Conservation (phyloP, 495 filamentous ascomycete species). For the Aspergillus ostianus region DNA sequence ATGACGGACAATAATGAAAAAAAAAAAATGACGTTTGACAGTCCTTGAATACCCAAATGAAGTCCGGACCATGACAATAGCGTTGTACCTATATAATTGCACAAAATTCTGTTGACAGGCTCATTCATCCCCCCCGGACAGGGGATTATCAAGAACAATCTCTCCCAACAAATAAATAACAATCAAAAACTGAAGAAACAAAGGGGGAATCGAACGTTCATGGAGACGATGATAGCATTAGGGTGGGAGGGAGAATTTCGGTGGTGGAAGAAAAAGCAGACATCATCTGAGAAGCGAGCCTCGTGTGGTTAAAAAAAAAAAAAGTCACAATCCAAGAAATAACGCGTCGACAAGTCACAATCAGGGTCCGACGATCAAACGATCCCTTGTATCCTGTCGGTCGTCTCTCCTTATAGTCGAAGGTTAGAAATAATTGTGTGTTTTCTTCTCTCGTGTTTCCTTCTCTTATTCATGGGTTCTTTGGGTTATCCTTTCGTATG, state of each 20-base stretch:
- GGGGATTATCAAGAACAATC: constrained; percentile 16
- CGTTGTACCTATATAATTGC: constrained; percentile 21
- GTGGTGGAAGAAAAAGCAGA: constrained; percentile 18
- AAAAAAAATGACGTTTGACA: constrained; percentile 6
- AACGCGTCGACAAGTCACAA: constrained; percentile 23
- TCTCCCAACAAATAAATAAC: constrained; percentile 19
- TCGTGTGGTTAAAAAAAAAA: constrained; percentile 31
- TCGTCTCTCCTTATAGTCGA: constrained; percentile 19
- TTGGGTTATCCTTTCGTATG: constrained; percentile 21
- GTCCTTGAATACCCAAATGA: constrained; percentile 1
- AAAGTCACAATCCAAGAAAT: constrained; percentile 27
- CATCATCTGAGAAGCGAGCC: constrained; percentile 34
- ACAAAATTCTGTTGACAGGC: constrained; percentile 24
- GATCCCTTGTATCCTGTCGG: constrained; percentile 11
- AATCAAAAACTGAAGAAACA: constrained; percentile 31
- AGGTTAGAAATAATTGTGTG: constrained; percentile 2
- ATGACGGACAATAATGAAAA: background rate
- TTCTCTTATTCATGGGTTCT: constrained; percentile 13
- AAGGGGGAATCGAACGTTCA: constrained; percentile 49
- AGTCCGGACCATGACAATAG: constrained; percentile 15
- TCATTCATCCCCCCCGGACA: constrained; percentile 9
- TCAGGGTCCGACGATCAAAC: constrained; percentile 8
- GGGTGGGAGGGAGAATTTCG: constrained; percentile 12
- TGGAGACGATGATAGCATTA: constrained; percentile 46
- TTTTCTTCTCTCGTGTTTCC: constrained; percentile 16